These are phyloP conservation scores for Podospora fimiseda DNA, from an alignment of 495 filamentous ascomycete genomes.

Conservation along the genomic window DNA sequence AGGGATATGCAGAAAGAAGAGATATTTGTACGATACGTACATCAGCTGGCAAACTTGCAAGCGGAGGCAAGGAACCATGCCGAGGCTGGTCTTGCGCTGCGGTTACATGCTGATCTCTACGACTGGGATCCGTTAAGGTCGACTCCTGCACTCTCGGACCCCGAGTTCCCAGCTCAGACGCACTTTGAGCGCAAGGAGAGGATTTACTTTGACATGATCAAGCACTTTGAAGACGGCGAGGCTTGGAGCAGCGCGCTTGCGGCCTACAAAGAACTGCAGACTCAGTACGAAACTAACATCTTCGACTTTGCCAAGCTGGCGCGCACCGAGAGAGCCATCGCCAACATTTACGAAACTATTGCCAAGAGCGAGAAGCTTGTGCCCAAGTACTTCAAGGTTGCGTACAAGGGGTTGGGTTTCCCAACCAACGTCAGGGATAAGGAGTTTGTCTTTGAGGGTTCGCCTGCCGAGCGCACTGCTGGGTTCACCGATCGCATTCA, in stretches of 20 bases:
- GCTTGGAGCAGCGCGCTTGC: constrained; percentile 88
- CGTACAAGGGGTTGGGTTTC: constrained; percentile 89
- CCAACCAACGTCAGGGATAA: constrained; percentile 74
- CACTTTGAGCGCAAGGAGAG: constrained; percentile 90
- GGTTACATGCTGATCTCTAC: constrained; percentile 88
- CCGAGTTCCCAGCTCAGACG: constrained; percentile 72
- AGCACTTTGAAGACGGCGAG: constrained; percentile 84
- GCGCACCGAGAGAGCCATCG: constrained; percentile 82
- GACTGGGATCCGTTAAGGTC: constrained; percentile 73
- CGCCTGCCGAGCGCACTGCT: constrained; percentile 65
- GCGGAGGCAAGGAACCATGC: constrained; percentile 68
- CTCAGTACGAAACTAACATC: constrained; percentile 79
- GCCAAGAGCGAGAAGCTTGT: constrained; percentile 68
- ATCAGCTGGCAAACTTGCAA: constrained; percentile 81
- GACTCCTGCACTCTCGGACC: constrained; percentile 64
- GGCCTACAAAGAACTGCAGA: constrained; percentile 83
- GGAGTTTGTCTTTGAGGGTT: constrained; percentile 86
- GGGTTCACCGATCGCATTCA: constrained; percentile 91
- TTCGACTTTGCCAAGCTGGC: constrained; percentile 93
- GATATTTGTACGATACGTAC: constrained; percentile 94
- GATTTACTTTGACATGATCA: constrained; percentile 90
- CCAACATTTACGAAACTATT: constrained; percentile 84
- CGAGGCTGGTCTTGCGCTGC: constrained; percentile 85
- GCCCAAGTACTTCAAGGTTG: constrained; percentile 86
- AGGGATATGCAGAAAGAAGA: constrained; percentile 96